Conservation (phyloP, 164 flowering plant genomes). For the Stephania yunnanensis region DNA sequence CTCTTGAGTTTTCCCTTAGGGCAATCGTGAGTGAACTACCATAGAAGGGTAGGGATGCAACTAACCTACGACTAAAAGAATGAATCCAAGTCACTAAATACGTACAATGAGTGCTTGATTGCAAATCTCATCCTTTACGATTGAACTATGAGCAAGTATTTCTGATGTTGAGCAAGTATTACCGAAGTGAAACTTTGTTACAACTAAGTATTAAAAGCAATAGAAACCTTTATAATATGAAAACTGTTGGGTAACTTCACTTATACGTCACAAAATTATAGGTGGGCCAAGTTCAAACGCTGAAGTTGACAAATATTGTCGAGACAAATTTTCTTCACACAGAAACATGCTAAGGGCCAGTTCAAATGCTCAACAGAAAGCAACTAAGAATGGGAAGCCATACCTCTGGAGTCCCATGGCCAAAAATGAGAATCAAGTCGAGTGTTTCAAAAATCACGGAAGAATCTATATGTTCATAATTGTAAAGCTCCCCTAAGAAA, state of each 20-base stretch:
- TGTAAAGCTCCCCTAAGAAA: constrained; percentile 95
- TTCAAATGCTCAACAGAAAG: background rate
- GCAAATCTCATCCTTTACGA: background rate
- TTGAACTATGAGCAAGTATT: background rate
- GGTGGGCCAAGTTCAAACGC: too few relatives aligned
- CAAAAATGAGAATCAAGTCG: constrained; percentile 75
- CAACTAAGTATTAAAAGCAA: background rate
- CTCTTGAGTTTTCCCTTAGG: too few relatives aligned
- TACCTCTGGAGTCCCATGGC: constrained; percentile 93
- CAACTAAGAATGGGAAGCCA: constrained; percentile 3
- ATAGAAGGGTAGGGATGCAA: too few relatives aligned
- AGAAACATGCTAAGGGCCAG: background rate
- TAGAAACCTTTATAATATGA: background rate
- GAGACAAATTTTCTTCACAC: background rate
- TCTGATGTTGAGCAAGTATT: background rate
- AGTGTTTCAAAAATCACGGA: constrained; percentile 94
- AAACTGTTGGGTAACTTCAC: background rate
- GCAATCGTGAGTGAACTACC: too few relatives aligned
- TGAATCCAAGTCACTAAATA: too few relatives aligned
- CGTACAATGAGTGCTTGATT: too few relatives aligned
- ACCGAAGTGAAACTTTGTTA: background rate
- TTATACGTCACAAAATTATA: background rate
- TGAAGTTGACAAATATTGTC: background rate
- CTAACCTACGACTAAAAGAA: too few relatives aligned
- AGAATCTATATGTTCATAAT: constrained; percentile 90